Evolutionary conservation across 1,284 basidiomycete species (phyloP).

Genomic region (Pseudozyma sp.): DNA sequence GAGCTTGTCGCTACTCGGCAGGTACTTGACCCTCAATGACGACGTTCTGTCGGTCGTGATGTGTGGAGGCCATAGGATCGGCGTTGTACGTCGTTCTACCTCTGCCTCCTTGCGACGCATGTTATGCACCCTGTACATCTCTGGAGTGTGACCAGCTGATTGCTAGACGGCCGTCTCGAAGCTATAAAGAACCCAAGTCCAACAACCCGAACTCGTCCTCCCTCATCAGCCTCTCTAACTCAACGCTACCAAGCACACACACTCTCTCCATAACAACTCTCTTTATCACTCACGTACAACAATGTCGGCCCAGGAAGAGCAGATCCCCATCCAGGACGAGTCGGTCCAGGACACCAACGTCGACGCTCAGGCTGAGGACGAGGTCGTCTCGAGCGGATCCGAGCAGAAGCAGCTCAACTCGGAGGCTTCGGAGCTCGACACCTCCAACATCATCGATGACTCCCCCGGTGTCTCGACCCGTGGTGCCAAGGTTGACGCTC

Average conservation of each 20-base stretch:
- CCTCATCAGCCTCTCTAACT: not conserved
- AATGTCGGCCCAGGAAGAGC: slow-evolving; percentile 49
- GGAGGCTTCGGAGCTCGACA: slow-evolving; percentile 46
- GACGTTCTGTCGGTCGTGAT: not conserved
- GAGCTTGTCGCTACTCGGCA: not conserved
- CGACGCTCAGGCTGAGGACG: slow-evolving; percentile 51
- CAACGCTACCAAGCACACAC: slow-evolving; percentile 3
- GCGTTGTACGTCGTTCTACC: slow-evolving; percentile 1
- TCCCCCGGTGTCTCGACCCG: slow-evolving; percentile 48
- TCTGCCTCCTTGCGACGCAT: not conserved
- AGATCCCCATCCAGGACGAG: slow-evolving; percentile 50
- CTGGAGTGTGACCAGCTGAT: too few species aligned
- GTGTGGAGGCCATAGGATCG: slow-evolving; percentile 15
- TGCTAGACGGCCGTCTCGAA: not conserved
- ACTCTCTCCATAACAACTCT: slow-evolving; percentile 12
- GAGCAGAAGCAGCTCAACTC: slow-evolving; percentile 41
- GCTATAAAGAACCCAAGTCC: slow-evolving; percentile 11
- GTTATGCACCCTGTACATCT: not conserved
- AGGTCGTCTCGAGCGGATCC: slow-evolving; percentile 26
- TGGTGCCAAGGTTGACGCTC: slow-evolving; percentile 52
- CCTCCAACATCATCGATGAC: slow-evolving; percentile 55
- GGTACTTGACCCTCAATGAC: slow-evolving; percentile 17
- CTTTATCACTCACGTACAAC: slow-evolving; percentile 1
- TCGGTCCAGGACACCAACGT: slow-evolving; percentile 42
- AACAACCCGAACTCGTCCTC: not conserved